phyloP scores from a whole-genome alignment of 805 yeast genomes.

The Nakazawaea laoshanensis region DNA sequence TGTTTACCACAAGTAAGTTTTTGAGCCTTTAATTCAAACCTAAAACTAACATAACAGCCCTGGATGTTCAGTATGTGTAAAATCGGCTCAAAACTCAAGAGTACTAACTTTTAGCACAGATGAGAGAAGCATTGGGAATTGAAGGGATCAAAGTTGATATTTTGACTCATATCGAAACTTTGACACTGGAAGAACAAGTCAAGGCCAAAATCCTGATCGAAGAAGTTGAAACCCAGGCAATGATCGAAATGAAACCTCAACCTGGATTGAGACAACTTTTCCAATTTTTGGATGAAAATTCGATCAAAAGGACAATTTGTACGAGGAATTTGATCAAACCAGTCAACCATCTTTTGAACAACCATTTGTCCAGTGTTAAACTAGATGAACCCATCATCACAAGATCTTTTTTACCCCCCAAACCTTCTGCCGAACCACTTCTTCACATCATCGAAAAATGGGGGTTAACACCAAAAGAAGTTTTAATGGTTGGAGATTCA shows the following conservation, averaged over 20 bases:
- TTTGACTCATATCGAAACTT: conserved; percentile 36
- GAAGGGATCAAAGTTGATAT: conserved; percentile 38
- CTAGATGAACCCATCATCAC: conserved; percentile 48
- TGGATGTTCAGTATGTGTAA: conserved; percentile 22
- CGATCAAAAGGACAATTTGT: conserved; percentile 45
- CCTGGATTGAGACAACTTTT: conserved; percentile 37
- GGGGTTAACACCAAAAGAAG: conserved; percentile 33
- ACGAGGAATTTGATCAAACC: conserved; percentile 52
- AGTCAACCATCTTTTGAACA: conserved; percentile 39
- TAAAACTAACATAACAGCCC: too few relatives aligned
- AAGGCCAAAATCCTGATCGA: conserved; percentile 38
- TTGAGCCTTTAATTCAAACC: too few relatives aligned
- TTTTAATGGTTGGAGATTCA: conserved; percentile 72
- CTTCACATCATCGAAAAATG: conserved; percentile 44
- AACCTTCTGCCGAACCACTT: conserved; percentile 60
- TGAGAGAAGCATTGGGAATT: conserved; percentile 53
- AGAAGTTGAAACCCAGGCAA: conserved; percentile 52
- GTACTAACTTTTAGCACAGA: conserved; percentile 26
- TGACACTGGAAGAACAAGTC: conserved; percentile 28
- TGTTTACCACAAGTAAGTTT: conserved; percentile 46
- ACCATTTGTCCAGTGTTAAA: conserved; percentile 29
- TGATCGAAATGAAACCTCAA: conserved; percentile 47
- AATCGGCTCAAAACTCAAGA: not conserved
- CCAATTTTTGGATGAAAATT: conserved; percentile 17
- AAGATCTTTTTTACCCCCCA: conserved; percentile 58